phyloP scores from a whole-genome alignment of 2,329 filamentous ascomycete species.

The Colletotrichum horii region DNA sequence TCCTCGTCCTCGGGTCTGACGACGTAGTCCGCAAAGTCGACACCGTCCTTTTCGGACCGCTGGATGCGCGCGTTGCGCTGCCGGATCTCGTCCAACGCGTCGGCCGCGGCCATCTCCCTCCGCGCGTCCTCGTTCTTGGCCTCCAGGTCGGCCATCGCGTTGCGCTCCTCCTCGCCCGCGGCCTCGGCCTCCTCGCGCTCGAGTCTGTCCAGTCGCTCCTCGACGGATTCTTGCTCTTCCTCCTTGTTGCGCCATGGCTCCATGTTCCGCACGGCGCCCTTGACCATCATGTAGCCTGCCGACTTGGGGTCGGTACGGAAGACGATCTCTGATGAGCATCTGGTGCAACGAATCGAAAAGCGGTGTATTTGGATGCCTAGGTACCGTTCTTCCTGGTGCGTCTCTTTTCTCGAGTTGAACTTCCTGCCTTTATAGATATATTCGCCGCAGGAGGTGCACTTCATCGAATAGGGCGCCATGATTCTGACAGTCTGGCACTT shows the following conservation, averaged over 20 bases:
- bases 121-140: conserved; percentile 92
- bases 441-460: conserved; percentile 68
- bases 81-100: conserved; percentile 93
- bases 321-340: conserved; percentile 76
- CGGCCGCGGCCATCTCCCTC: conserved; percentile 94
- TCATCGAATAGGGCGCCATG: conserved; percentile 88
- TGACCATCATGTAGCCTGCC: conserved; percentile 84
- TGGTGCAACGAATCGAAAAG: conserved; percentile 82
- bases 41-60: conserved; percentile 71
- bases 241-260: conserved; percentile 80
- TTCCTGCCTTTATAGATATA: conserved; percentile 94
- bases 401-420: conserved; percentile 95
- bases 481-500: conserved; percentile 86
- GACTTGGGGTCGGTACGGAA: conserved; percentile 96
- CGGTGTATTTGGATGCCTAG: conserved; percentile 85
- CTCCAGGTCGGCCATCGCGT: conserved; percentile 95
- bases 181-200: conserved; percentile 75
- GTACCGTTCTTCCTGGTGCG: conserved; percentile 85
- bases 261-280: conserved; percentile 89
- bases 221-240: conserved; percentile 79
- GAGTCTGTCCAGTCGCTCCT: conserved; percentile 83
- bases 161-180: conserved; percentile 71
- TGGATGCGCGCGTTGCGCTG: conserved; percentile 90
- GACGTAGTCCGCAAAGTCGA: conserved; percentile 62
- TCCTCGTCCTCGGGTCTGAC: conserved; percentile 63